Evolutionary conservation across 108 stramenopile species (phyloP).

Genomic region (Nitzschia sp.): DNA sequence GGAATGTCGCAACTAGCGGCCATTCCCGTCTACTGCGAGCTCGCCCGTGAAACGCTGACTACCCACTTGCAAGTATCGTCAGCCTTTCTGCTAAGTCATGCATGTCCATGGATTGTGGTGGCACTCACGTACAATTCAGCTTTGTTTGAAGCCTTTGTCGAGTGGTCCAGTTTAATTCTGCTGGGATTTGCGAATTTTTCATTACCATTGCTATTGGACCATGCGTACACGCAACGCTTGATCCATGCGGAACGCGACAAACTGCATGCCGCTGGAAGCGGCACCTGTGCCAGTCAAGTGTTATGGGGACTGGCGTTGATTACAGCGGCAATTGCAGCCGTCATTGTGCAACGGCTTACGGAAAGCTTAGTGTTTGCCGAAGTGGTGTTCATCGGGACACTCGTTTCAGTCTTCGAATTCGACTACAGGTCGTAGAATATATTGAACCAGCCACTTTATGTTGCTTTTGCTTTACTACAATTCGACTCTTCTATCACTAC

Average conservation of each 20-base stretch:
- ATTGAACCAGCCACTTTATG: too few relatives aligned
- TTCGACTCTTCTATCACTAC: too few relatives aligned
- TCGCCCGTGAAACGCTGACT: slow-evolving; percentile 3
- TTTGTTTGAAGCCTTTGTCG: slow-evolving; percentile 22
- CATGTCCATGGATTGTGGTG: not conserved
- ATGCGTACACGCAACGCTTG: not conserved
- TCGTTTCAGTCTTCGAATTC: not conserved
- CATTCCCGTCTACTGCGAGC: slow-evolving; percentile 12
- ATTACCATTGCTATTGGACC: slow-evolving; percentile 1
- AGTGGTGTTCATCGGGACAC: not conserved
- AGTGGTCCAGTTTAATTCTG: slow-evolving; percentile 13
- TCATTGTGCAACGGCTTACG: slow-evolving; percentile 5
- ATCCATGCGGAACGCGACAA: not conserved
- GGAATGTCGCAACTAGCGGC: slow-evolving; percentile 13
- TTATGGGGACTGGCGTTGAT: slow-evolving; percentile 3
- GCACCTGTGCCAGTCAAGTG: not conserved
- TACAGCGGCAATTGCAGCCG: slow-evolving; percentile 8
- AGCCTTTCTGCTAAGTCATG: not conserved
- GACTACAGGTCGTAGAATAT: too few relatives aligned
- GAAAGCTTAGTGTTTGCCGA: not conserved
- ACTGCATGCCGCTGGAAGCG: not conserved
- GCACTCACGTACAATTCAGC: slow-evolving; percentile 15
- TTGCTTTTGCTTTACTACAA: too few relatives aligned
- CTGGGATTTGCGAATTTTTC: slow-evolving; percentile 23
- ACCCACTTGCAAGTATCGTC: not conserved